phyloP scores from a whole-genome alignment of 2,329 filamentous ascomycete genomes.

The Microsporum canis region DNA sequence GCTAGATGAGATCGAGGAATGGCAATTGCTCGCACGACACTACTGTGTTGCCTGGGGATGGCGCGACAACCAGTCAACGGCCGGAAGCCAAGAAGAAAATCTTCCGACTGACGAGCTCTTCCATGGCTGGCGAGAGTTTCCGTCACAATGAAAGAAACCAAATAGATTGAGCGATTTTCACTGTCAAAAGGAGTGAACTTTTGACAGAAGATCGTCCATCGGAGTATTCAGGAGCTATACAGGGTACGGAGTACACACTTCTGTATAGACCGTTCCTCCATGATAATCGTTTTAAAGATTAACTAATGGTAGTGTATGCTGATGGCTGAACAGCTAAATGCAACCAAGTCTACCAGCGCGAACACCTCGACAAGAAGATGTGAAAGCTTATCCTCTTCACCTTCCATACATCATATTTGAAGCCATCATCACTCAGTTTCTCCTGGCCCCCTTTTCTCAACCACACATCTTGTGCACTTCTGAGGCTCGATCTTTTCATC shows the following conservation, averaged over 20 bases:
- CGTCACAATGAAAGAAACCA: slow-evolving; percentile 18
- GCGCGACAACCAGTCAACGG: slow-evolving; percentile 38
- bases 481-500: not conserved
- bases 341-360: too few relatives aligned
- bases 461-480: not conserved
- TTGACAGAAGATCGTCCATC: not conserved
- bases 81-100: slow-evolving; percentile 24
- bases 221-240: not conserved
- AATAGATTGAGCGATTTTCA: not conserved
- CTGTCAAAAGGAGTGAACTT: not conserved
- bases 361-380: not conserved
- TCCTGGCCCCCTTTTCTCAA: not conserved
- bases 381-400: not conserved
- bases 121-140: slow-evolving; percentile 27
- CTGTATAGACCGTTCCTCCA: too few relatives aligned
- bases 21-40: slow-evolving; percentile 73
- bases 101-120: slow-evolving; percentile 21
- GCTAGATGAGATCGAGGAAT: slow-evolving; percentile 91
- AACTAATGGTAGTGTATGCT: too few relatives aligned
- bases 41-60: slow-evolving; percentile 88
- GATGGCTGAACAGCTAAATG: too few relatives aligned
- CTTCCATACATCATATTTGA: too few relatives aligned
- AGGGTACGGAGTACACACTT: too few relatives aligned
- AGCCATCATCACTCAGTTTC: too few relatives aligned
- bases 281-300: too few relatives aligned